phyloP scores from a whole-genome alignment of 306 rosid genomes.

The Trifolium subterraneum region DNA sequence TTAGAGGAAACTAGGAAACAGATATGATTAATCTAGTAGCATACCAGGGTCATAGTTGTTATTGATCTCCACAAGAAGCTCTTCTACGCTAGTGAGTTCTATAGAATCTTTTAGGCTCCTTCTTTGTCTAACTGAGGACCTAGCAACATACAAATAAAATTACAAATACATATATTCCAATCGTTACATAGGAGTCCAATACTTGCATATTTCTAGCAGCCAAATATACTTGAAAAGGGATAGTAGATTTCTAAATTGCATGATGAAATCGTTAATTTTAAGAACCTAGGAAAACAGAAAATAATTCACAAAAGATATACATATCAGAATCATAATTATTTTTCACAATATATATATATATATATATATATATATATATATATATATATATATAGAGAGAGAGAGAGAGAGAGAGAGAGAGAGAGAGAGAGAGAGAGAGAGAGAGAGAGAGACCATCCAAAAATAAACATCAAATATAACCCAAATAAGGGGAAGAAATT shows the following conservation, averaged over 20 bases:
- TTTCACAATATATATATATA: no score
- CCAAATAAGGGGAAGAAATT: background rate
- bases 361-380: no score
- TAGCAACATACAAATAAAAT: slow-evolving; percentile 44
- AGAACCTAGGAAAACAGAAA: background rate
- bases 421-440: slow-evolving; percentile 1
- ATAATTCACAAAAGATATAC: background rate
- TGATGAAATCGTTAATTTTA: background rate
- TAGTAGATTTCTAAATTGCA: background rate
- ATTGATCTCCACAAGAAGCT: slow-evolving; percentile 76
- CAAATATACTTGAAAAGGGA: background rate
- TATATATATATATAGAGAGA: no score
- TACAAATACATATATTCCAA: background rate
- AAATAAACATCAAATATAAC: background rate
- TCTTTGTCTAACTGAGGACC: slow-evolving; percentile 89
- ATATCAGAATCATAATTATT: background rate
- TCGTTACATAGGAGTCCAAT: background rate
- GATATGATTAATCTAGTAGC: slow-evolving; percentile 28
- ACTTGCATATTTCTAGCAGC: background rate
- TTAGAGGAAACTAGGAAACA: slow-evolving; percentile 2
- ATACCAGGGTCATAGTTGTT: slow-evolving; percentile 72
- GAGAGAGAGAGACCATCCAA: background rate
- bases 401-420: no score
- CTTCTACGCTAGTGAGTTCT: slow-evolving; percentile 78
- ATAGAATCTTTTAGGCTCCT: slow-evolving; percentile 78